Evolutionary conservation across 2,329 filamentous ascomycete genomes (phyloP).

Genomic region (Coniochaeta sp.): DNA sequence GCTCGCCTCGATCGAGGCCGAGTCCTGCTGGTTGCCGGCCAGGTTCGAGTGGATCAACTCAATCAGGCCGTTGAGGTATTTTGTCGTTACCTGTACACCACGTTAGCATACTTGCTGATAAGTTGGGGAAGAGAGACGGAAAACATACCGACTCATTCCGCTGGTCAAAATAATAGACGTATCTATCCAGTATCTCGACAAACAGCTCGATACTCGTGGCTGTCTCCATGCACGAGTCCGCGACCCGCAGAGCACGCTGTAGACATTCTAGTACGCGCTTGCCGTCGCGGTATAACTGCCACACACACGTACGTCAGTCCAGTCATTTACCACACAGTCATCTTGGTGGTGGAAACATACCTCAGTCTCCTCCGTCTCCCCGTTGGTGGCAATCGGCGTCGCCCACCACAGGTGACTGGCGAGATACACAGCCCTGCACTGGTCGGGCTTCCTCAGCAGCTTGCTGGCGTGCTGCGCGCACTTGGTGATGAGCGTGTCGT

Average conservation of each 20-base stretch:
- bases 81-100: slow-evolving; percentile 71
- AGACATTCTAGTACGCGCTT: slow-evolving; percentile 96
- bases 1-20: slow-evolving; percentile 77
- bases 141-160: slow-evolving; percentile 86
- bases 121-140: too few relatives aligned
- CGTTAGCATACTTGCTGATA: too few relatives aligned
- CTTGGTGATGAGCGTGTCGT: slow-evolving; percentile 97
- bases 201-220: slow-evolving; percentile 96
- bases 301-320: too few relatives aligned
- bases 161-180: slow-evolving; percentile 99
- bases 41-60: slow-evolving; percentile 97
- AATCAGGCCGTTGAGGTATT: slow-evolving; percentile 96
- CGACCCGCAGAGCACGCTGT: slow-evolving; percentile 88
- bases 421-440: slow-evolving; percentile 92
- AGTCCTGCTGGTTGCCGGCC: slow-evolving; percentile 74
- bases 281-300: slow-evolving; percentile 91
- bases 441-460: slow-evolving; percentile 92
- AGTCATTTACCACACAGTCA: too few relatives aligned
- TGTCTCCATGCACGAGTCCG: slow-evolving; percentile 98
- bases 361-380: slow-evolving; percentile 73
- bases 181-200: slow-evolving; percentile 95
- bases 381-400: slow-evolving; percentile 68
- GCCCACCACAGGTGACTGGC: slow-evolving; percentile 99
- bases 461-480: slow-evolving; percentile 96
- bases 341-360: too few relatives aligned